Base-by-base conservation (phyloP, 2,329 filamentous ascomycete genomes). In the Colletotrichum sojae region DNA sequence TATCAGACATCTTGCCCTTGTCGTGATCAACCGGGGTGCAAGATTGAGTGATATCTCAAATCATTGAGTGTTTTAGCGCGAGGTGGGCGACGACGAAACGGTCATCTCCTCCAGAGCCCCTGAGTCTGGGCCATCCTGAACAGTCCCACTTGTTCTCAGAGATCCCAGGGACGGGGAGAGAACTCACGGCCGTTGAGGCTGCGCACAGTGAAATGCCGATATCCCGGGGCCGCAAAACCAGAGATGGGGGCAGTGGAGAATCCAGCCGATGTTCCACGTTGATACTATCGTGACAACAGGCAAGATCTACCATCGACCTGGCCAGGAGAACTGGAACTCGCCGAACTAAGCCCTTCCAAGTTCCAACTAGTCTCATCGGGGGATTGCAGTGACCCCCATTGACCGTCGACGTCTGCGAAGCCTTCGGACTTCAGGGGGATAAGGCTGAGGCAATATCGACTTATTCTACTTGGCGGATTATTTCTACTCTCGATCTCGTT, bases 101-200 rank as follows among this genome's bases (percentile, higher is more conserved):
- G n/a, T 60, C 57, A 52, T 60, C 25, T 43, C 46, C 20, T 52
- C 46, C 27, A 40, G 22, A 60, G 18, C 18, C 57, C 57, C 46
- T 60, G 57, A 27, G 20, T 39, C 46, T 60, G 57, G 27, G 36
- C 22, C 13, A 27, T 52, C 22, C 22, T 36, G 45, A 49, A 43
- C 13, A 46, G 48, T 18, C 46, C 46, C 27, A 27, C 31, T 6
- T 10, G 20, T 15, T 40, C 20, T 39, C 15, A 36, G n/a, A 10
- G 10, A 52, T 20, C 12, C 9, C 12, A 48, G 36, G n/a, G 15
- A n/a, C 20, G 15, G 4, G 4, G 16, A 46, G 59, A 3, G 16
- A 36, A 16, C 39, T 54, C 48, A 49, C 45, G 59, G 49, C 49
- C 8, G 31, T 36, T 36, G 31, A 9, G 31, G 31, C 9, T 36